These are phyloP conservation scores for Psilocybe mexicana DNA, from an alignment of 1,284 basidiomycete species.

Conservation along the genomic window DNA sequence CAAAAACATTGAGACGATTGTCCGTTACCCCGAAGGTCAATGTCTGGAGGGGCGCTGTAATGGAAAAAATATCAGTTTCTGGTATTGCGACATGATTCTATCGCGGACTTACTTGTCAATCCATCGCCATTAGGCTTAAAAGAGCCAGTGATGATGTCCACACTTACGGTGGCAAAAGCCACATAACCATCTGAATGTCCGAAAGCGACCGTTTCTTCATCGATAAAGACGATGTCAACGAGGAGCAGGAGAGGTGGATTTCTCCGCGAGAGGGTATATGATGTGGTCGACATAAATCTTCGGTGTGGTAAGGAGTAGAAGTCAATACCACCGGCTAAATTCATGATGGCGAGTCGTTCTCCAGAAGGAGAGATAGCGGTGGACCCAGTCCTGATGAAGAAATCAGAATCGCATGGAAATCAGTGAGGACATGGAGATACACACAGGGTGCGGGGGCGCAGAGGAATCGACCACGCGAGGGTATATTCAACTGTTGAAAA, in stretches of 20 bases:
- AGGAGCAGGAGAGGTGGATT: neutral
- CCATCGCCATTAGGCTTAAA: neutral
- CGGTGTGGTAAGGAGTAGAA: neutral
- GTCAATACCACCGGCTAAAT: neutral
- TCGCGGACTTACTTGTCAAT: neutral
- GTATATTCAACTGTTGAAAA: neutral
- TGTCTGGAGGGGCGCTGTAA: too few species aligned
- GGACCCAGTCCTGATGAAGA: neutral
- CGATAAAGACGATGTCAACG: neutral
- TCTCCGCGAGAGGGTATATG: neutral
- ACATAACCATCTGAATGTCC: neutral
- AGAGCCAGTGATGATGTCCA: neutral
- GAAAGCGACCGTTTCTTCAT: neutral
- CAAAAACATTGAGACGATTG: too few species aligned
- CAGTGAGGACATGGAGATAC: neutral
- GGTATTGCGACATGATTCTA: neutral
- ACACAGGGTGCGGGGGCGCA: neutral
- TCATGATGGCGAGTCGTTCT: constrained; percentile 1
- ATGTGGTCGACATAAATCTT: neutral
- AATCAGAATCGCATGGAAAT: too few species aligned
- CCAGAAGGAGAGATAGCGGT: neutral
- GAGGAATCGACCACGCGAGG: neutral
- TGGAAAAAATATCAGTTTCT: too few species aligned
- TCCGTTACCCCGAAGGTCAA: too few species aligned
- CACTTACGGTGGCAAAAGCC: neutral